phyloP scores from a whole-genome alignment of 2,329 filamentous ascomycete genomes.

The Magnaporthiopsis incrustans region DNA sequence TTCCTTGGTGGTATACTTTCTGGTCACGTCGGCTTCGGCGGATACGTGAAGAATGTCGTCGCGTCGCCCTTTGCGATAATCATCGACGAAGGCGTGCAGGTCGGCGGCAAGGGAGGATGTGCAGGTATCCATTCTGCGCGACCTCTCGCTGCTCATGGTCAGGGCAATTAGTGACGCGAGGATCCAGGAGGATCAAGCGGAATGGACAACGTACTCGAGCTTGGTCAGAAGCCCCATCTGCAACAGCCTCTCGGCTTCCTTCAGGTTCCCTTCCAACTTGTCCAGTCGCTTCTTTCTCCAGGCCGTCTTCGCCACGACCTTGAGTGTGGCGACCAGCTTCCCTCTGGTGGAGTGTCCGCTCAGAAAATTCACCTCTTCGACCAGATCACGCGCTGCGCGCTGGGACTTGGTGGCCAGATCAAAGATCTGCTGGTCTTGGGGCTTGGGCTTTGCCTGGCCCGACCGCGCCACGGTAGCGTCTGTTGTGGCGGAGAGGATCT shows the following conservation, averaged over 20 bases:
- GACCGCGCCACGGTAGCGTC: neutral
- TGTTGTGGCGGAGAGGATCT: neutral
- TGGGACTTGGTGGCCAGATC: neutral
- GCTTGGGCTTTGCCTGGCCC: neutral
- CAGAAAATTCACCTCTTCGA: conserved; percentile 4
- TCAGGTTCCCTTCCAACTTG: conserved; percentile 12
- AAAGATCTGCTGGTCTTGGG: neutral
- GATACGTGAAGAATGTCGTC: neutral
- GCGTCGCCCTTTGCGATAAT: neutral
- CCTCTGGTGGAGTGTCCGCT: neutral
- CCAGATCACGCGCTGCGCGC: neutral
- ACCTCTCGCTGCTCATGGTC: neutral
- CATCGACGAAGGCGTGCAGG: neutral
- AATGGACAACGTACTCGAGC: neutral
- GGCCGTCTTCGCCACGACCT: conserved; percentile 11
- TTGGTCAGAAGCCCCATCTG: neutral
- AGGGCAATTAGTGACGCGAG: neutral
- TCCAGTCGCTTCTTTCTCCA: conserved; percentile 17
- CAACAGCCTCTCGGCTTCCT: conserved; percentile 6
- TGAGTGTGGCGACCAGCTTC: neutral
- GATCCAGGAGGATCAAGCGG: no score
- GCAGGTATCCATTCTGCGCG: neutral
- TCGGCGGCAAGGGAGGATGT: neutral
- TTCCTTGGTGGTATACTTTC: neutral
- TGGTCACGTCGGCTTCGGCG: neutral